These are phyloP conservation scores for Leishmania martiniquensis DNA, from an alignment of 208 protist species.

Conservation along the genomic window DNA sequence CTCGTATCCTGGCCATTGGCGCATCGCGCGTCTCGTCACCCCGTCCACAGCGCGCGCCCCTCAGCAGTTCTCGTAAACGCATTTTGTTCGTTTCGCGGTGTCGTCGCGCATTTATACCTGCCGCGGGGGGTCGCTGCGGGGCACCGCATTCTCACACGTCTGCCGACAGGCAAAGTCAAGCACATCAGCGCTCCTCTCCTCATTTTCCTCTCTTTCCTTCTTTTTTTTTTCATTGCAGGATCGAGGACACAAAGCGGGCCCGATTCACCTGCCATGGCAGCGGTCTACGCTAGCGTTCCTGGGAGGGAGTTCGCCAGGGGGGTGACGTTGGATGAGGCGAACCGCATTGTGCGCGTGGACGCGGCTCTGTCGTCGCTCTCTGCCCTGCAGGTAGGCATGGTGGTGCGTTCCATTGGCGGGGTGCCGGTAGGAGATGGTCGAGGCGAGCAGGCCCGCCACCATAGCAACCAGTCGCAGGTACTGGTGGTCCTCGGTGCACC, in stretches of 20 bases:
- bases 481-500: constrained; percentile 50
- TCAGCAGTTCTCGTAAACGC: too few relatives aligned
- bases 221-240: not conserved
- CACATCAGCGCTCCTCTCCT: too few relatives aligned
- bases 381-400: constrained; percentile 54
- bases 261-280: constrained; percentile 22
- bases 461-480: constrained; percentile 49
- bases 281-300: constrained; percentile 52
- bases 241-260: constrained; percentile 6
- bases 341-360: constrained; percentile 58
- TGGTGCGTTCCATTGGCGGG: constrained; percentile 83
- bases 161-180: not conserved
- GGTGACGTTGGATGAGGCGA: constrained; percentile 49
- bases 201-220: constrained; percentile 2
- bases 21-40: too few relatives aligned
- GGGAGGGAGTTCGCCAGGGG: constrained; percentile 63
- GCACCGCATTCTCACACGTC: constrained; percentile 5
- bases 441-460: constrained; percentile 61
- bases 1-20: not conserved
- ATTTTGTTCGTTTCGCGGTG: not conserved
- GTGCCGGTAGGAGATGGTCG: constrained; percentile 45
- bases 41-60: too few relatives aligned
- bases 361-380: constrained; percentile 40
- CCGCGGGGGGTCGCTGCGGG: not conserved
- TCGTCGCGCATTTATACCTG: not conserved